Evolutionary conservation across 176 grass and related monocot species (phyloP).

Genomic region (Lolium perenne): DNA sequence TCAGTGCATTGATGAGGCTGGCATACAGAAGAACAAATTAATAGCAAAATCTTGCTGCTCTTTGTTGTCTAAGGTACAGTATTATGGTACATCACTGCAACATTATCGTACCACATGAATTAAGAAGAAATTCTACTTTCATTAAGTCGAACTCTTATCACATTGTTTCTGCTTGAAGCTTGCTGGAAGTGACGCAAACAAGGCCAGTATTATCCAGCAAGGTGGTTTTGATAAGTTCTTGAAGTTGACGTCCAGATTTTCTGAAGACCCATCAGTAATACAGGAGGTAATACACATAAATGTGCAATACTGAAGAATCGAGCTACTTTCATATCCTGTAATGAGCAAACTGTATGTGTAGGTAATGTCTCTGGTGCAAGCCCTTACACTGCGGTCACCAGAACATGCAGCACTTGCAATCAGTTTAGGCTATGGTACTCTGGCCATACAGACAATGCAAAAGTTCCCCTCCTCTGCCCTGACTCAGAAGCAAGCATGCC

Average conservation of each 20-base stretch:
- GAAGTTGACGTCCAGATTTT: constrained; percentile 74
- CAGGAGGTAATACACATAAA: constrained; percentile 70
- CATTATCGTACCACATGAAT: constrained; percentile 20
- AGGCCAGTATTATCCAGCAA: constrained; percentile 73
- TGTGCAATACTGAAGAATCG: constrained; percentile 25
- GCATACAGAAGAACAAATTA: constrained; percentile 61
- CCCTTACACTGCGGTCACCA: constrained; percentile 82
- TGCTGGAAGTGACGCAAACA: constrained; percentile 86
- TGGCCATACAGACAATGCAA: constrained; percentile 78
- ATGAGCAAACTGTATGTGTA: constrained; percentile 43
- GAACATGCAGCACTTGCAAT: constrained; percentile 83
- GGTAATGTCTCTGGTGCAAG: constrained; percentile 82
- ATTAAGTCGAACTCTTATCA: constrained; percentile 31
- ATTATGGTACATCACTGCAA: constrained; percentile 3
- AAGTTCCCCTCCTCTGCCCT: constrained; percentile 65
- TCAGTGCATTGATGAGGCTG: constrained; percentile 70
- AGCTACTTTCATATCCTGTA: constrained; percentile 4
- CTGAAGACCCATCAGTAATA: constrained; percentile 79
- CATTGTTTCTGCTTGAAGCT: constrained; percentile 65
- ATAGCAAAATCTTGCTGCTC: constrained; percentile 80
- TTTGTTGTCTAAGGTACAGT: constrained; percentile 86
- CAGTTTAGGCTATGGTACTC: constrained; percentile 62
- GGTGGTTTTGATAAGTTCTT: constrained; percentile 77
- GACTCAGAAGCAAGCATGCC: constrained; percentile 90
- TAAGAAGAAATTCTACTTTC: not conserved